A percentile compares a stretch with the other conserved stretches of the same genome.
phyloP scores from a whole-genome alignment of 345 rosid genomes.

The Bretschneidera sinensis region DNA sequence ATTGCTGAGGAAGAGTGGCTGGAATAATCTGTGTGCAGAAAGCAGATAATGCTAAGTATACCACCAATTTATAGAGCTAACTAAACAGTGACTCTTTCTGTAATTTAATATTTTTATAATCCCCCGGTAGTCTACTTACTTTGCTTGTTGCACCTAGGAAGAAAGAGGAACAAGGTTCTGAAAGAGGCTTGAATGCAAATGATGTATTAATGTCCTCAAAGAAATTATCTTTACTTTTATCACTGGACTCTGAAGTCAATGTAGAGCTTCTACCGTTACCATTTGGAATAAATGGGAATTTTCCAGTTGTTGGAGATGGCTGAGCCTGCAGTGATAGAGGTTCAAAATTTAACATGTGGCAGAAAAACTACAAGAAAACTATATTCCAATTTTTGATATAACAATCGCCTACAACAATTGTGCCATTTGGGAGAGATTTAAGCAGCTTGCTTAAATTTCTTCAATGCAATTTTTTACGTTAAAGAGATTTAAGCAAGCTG shows the following conservation, averaged over 20 bases:
- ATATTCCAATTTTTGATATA: neutral
- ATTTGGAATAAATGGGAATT: constrained; percentile 57
- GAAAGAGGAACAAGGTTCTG: constrained; percentile 46
- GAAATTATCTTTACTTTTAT: constrained; percentile 54
- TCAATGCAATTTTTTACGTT: too few species aligned
- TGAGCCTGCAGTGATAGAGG: constrained; percentile 59
- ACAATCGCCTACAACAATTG: neutral
- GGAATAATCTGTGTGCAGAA: constrained; percentile 22
- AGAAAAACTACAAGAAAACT: constrained; percentile 13
- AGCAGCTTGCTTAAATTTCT: too few species aligned
- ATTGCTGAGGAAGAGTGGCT: constrained; percentile 35
- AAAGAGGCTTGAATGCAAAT: constrained; percentile 71
- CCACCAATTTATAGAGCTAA: too few species aligned
- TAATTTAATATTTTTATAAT: too few species aligned
- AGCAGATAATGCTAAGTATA: neutral
- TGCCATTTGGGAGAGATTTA: too few species aligned
- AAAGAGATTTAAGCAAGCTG: too few species aligned
- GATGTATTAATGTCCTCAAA: constrained; percentile 51
- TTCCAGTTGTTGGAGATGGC: constrained; percentile 92
- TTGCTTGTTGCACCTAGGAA: constrained; percentile 39
- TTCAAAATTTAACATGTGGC: constrained; percentile 7
- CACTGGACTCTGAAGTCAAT: constrained; percentile 31
- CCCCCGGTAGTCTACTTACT: constrained; percentile 27
- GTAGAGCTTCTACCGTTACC: constrained; percentile 26
- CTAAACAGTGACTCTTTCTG: too few species aligned